A percentile compares a stretch with the other conserved stretches of the same genome.
Evolutionary conservation across 768 basidiomycete genomes (phyloP).

Genomic region (Tylopilus cervinicoccineus): DNA sequence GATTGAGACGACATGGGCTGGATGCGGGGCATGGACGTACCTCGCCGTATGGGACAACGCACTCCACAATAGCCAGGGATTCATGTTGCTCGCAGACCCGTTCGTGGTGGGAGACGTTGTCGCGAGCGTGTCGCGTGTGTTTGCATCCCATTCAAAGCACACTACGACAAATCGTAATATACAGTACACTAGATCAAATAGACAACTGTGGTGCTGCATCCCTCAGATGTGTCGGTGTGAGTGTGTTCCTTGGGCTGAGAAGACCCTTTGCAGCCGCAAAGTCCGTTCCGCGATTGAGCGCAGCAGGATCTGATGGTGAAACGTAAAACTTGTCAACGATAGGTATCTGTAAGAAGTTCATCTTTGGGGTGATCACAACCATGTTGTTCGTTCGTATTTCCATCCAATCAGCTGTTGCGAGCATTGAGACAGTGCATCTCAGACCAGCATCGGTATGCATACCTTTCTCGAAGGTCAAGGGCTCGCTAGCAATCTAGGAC

Average conservation of each 20-base stretch:
- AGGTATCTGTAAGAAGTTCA: constrained; percentile 91
- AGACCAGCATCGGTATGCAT: constrained; percentile 4
- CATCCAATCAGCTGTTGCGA: constrained; percentile 84
- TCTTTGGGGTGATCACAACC: constrained; percentile 93
- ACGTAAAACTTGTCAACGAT: constrained; percentile 93
- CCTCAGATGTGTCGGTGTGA: constrained; percentile 19
- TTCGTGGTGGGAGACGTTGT: background rate
- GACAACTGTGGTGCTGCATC: constrained; percentile 19
- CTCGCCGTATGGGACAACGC: constrained; percentile 62
- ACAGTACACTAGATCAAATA: constrained; percentile 10
- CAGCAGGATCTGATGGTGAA: constrained; percentile 76
- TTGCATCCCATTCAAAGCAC: constrained; percentile 6
- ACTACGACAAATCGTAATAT: background rate
- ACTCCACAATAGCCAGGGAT: constrained; percentile 65
- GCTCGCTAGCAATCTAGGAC: constrained; percentile 81
- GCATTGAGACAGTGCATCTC: background rate
- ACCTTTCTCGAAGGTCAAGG: constrained; percentile 95
- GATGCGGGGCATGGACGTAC: constrained; percentile 29
- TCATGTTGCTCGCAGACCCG: constrained; percentile 29
- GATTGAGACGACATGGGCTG: constrained; percentile 1
- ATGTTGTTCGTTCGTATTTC: constrained; percentile 96
- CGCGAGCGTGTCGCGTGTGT: background rate
- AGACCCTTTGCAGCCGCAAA: constrained; percentile 90
- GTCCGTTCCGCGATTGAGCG: constrained; percentile 63
- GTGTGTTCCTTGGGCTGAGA: constrained; percentile 53